phyloP scores from a whole-genome alignment of 176 grass and related monocot genomes.

The Thinopyrum elongatum region DNA sequence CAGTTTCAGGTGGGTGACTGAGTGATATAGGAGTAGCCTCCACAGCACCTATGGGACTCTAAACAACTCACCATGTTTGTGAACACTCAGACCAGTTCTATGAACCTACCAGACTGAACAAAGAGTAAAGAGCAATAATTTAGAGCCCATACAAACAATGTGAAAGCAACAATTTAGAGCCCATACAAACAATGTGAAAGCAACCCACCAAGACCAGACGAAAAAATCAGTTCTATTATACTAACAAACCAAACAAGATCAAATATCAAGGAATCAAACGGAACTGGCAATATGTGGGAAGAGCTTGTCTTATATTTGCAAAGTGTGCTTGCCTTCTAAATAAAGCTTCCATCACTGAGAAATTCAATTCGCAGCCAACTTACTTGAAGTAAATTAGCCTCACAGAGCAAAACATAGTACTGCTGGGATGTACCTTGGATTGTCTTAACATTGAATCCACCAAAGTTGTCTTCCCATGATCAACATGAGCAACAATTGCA shows the following conservation, averaged over 20 bases:
- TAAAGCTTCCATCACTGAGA: background rate
- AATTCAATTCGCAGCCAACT: constrained; percentile 1
- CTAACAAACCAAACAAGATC: background rate
- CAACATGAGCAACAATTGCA: constrained; percentile 97
- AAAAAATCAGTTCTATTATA: background rate
- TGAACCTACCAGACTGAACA: background rate
- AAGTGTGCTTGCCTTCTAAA: background rate
- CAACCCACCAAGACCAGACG: background rate
- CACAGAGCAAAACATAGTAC: constrained; percentile 7
- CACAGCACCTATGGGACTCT: background rate
- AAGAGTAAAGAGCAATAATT: background rate
- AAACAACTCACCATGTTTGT: constrained; percentile 1
- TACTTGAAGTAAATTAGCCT: background rate
- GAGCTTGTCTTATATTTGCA: background rate
- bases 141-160: background rate
- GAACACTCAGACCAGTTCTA: background rate
- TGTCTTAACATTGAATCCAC: constrained; percentile 97
- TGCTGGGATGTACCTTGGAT: constrained; percentile 65
- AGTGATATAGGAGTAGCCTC: background rate
- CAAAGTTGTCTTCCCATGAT: constrained; percentile 97
- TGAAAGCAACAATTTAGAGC: constrained; percentile 9
- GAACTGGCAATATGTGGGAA: constrained; percentile 5
- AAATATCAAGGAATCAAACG: constrained; percentile 3
- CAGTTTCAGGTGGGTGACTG: constrained; percentile 9
- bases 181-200: constrained; percentile 6